Evolutionary conservation across 1,139 yeast genomes (phyloP), one percentile per base, ranked within the genome.

Genomic region (Starmera stellimalicola): DNA sequence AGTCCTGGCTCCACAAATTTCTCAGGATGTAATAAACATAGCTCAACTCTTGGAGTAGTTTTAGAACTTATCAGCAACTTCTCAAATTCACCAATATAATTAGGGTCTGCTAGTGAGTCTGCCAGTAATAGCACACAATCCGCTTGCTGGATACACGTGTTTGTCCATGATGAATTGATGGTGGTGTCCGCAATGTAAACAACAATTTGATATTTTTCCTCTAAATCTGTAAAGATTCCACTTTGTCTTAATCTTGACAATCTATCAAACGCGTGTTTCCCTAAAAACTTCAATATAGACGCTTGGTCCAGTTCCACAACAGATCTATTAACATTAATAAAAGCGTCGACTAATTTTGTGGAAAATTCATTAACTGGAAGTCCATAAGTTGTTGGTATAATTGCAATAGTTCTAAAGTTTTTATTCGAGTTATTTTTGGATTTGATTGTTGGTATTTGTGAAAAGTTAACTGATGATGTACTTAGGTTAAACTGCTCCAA

Each of bases 221-320:
- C 98, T 37, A 91, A 65, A 43, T 87, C 94, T 0, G 95, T 84
- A 50, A 91, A 80, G 50, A 81, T 84, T 0, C 96, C 95, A 31
- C 93, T 73, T 41, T 88, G 76, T 52, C 85, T 87, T 49, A 91
- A 63, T 37, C 80, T 75, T 0, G 95, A 85, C 38, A 91, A 65
- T 46, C 79, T 88, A 54, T 85, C 95, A 60, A 91, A 91, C 0
- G 98, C 97, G 57, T 88, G 85, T 36, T 88, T 71, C 1, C 98
- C 98, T 38, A 91, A 63, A 54, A 83, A 91, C 3, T 73, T 70
- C 39, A 91, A 62, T 1, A 88, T 78, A 0, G 88, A 70, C 0
- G 94, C 79, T 51, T 87, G 94, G 46, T 87, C 87, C 17, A 91
- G 61, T 1, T 87, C 73, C 34, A 81, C 77, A 2, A 84, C 94